Base-by-base conservation (phyloP, 1,284 basidiomycete genomes). In the Ceratobasidium sp. region DNA sequence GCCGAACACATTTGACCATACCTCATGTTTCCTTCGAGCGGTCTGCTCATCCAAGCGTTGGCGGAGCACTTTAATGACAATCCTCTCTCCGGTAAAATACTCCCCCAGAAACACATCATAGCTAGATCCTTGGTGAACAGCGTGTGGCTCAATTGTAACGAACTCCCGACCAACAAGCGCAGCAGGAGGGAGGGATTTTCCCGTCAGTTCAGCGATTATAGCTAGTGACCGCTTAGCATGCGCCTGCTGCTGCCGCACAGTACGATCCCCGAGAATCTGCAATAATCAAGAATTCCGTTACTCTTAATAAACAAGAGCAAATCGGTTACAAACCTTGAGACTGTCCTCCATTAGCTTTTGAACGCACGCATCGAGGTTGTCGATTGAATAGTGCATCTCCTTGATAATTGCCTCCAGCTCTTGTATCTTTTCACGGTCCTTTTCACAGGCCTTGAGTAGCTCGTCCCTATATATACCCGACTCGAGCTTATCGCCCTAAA, bases 1-100 rank as follows among this genome's bases (percentile, higher is more conserved):
- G 38, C 38, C 10, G 38, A 10, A 10, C 38, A 41, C 38, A 41
- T 41, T 3, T 16, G 18, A 6, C 7, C 52, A 54, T 54, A 54
- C 52, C n/a, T 46, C 44, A 44, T 65, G n/a, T 48, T 27, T 12
- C 38, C 41, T 62, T 20, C 33, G 27, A n/a, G 41, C 75, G 1
- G 75, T 77, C 35, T 67, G 46, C 16, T 48, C 41, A 33, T 68
- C 65, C 16, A 77, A 38, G n/a, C 75, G 64, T 5, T 68, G 75
- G 3, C 75, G 23, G 35, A 77, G 54, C 7, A 77, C 55, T 30
- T 77, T 77, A 30, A 77, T 68, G 3, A 52, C 75, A 14, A 77
- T 62, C 65, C 23, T 68, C 44, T 77, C 75, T 2, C 75, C 75
- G 1, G 75, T 77, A n/a, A 77, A 77, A 23, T 77, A 77, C 16